Evolutionary conservation across 2,329 filamentous ascomycete species (phyloP), one percentile per base, ranked within the genome.

Genomic region (Aspergillus nomiae): DNA sequence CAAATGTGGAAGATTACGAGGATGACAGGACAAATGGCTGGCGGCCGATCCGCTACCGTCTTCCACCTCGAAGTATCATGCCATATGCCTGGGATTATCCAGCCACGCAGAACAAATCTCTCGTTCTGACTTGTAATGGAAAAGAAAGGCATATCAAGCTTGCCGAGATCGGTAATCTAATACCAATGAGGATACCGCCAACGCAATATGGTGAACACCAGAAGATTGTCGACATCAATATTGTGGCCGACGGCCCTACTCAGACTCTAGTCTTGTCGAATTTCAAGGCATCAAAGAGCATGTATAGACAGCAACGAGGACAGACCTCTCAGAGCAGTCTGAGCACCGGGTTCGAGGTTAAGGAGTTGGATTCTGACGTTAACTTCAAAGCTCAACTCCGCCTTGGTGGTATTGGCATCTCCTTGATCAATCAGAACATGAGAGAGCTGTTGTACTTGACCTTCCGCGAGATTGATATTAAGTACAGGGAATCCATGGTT

Each of bases 1-100:
- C 95, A 5, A 96, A 94, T 70, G 82, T 96, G 11, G 94, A 97
- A 64, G 94, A 98, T 65, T 94, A 97, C 64, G 94, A 94, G 60
- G 85, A 85, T 6, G 92, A 97, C 72, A 84, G 79, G 59, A 82
- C 89, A 61, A 94, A 92, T 59, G 92, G 92, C 4, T 99, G 95
- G 92, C 90, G 92, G 67, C 94, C 93, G 2, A 92, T 99, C 65
- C 86, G 92, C 59, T 99, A 99, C 79, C 90, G 94, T 36, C 83
- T 99, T 34, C 96, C 96, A 2, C 89, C 94, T 14, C 86, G 95
- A 64, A 98, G 94, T 77, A 97, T 99, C 77, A 99, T 99, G 95
- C 95, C 96, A 0, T 99, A 99, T 73, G 94, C 95, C 1, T 99
- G 95, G 95, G 96, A 99, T 75, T 99, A 97, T 79, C 96, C 95